These are phyloP conservation scores for Kregervanrija pseudodelftensis DNA, from an alignment of 805 yeast species.

Conservation along the genomic window DNA sequence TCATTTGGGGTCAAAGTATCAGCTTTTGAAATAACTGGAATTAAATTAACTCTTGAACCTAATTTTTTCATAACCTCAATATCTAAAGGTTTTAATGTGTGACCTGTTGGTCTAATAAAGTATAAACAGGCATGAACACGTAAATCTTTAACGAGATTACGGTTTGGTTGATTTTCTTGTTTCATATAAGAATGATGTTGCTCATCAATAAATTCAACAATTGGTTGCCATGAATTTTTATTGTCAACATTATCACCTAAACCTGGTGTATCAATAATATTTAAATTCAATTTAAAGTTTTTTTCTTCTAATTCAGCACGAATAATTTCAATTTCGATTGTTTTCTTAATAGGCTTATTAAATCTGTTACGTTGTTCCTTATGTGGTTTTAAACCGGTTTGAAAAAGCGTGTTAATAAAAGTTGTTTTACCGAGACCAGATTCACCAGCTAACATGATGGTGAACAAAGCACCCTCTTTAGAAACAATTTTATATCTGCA, in stretches of 20 bases:
- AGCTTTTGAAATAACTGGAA: slow-evolving; percentile 86
- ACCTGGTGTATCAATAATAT: slow-evolving; percentile 88
- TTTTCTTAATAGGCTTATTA: slow-evolving; percentile 55
- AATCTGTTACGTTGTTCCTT: slow-evolving; percentile 48
- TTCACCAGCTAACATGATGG: slow-evolving; percentile 85
- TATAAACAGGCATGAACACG: slow-evolving; percentile 89
- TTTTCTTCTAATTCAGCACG: slow-evolving; percentile 82
- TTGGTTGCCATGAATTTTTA: slow-evolving; percentile 78
- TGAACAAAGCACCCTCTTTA: slow-evolving; percentile 68
- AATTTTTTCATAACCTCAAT: slow-evolving; percentile 82
- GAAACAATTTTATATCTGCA: slow-evolving; percentile 64
- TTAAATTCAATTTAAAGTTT: slow-evolving; percentile 68
- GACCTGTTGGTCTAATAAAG: slow-evolving; percentile 88
- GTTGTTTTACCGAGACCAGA: slow-evolving; percentile 92
- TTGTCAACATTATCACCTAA: slow-evolving; percentile 89
- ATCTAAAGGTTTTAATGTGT: slow-evolving; percentile 79
- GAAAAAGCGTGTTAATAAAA: slow-evolving; percentile 78
- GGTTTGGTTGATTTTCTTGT: slow-evolving; percentile 86
- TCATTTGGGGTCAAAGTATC: slow-evolving; percentile 74
- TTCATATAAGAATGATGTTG: slow-evolving; percentile 85
- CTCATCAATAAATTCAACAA: slow-evolving; percentile 83
- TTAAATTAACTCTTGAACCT: slow-evolving; percentile 72
- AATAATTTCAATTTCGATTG: slow-evolving; percentile 71
- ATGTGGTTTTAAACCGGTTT: slow-evolving; percentile 58
- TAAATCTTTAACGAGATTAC: slow-evolving; percentile 61